Evolutionary conservation across 306 rosid species (phyloP).

Genomic region (Quercus agrifolia): DNA sequence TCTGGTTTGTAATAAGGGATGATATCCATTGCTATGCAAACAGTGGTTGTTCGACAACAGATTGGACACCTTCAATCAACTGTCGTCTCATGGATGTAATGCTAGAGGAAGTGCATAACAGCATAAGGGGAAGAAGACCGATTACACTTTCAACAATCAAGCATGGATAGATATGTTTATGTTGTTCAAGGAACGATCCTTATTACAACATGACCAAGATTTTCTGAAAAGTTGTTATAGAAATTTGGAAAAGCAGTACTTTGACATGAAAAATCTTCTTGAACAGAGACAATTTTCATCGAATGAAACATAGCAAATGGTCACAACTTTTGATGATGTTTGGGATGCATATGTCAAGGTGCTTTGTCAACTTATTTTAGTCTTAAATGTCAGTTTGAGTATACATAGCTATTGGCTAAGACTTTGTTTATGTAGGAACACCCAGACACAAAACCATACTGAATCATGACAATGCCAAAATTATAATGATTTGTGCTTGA

Average conservation of each 20-base stretch:
- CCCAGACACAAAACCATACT: slow-evolving; percentile 41
- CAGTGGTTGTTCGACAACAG: slow-evolving; percentile 22
- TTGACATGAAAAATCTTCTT: slow-evolving; percentile 38
- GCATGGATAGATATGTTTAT: slow-evolving; percentile 20
- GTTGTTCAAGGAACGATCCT: not conserved
- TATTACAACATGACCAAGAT: not conserved
- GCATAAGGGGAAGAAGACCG: slow-evolving; percentile 28
- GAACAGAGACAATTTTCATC: slow-evolving; percentile 47
- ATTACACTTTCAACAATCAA: slow-evolving; percentile 27
- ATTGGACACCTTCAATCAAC: slow-evolving; percentile 55
- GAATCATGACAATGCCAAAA: slow-evolving; percentile 37
- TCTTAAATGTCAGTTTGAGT: not conserved
- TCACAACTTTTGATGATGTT: slow-evolving; percentile 38
- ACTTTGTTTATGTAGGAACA: slow-evolving; percentile 37
- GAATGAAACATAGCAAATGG: slow-evolving; percentile 47
- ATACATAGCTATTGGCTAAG: slow-evolving; percentile 6
- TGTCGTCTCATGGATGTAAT: slow-evolving; percentile 45
- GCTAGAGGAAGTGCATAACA: slow-evolving; percentile 33
- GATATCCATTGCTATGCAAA: slow-evolving; percentile 29
- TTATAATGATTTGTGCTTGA: slow-evolving; percentile 51
- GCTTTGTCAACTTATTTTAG: slow-evolving; percentile 15
- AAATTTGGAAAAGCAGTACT: not conserved
- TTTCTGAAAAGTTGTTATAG: not conserved
- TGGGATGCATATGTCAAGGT: slow-evolving; percentile 58
- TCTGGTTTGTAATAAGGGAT: slow-evolving; percentile 27